Evolutionary conservation across 352 stramenopile species (phyloP).

Genomic region (Phytophthora hibernalis): DNA sequence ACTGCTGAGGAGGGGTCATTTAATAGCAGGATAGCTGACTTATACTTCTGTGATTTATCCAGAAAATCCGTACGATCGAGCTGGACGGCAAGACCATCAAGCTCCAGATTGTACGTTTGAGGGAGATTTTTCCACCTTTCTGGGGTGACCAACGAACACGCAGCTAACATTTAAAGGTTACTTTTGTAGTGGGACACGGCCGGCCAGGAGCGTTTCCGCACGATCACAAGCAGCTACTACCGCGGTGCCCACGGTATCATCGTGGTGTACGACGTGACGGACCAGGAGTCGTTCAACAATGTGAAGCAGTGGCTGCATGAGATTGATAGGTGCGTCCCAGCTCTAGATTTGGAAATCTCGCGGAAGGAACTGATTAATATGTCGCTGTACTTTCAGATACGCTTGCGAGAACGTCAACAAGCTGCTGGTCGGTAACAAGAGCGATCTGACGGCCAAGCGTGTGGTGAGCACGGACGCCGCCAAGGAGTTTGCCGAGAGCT

Average conservation of each 20-base stretch:
- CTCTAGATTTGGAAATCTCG: not conserved
- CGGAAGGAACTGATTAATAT: slow-evolving; percentile 7
- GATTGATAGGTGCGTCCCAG: slow-evolving; percentile 68
- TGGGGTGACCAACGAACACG: not conserved
- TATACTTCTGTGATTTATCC: slow-evolving; percentile 20
- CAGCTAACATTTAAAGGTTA: slow-evolving; percentile 23
- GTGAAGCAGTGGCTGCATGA: slow-evolving; percentile 99
- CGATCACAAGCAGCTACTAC: slow-evolving; percentile 99
- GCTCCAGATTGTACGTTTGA: slow-evolving; percentile 96
- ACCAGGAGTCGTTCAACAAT: slow-evolving; percentile 97
- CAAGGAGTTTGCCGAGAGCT: slow-evolving; percentile 90
- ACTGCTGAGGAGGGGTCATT: not conserved
- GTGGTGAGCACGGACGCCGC: slow-evolving; percentile 95
- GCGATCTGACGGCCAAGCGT: slow-evolving; percentile 94
- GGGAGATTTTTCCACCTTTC: not conserved
- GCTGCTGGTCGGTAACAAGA: slow-evolving; percentile 99
- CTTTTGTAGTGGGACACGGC: slow-evolving; percentile 97
- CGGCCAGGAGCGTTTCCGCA: slow-evolving; percentile 99
- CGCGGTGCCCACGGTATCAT: slow-evolving; percentile 99
- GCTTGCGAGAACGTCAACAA: slow-evolving; percentile 97
- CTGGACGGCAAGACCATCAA: slow-evolving; percentile 99
- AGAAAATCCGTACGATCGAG: slow-evolving; percentile 99
- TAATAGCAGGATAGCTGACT: slow-evolving; percentile 25
- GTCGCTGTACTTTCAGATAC: slow-evolving; percentile 75
- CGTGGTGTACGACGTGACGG: slow-evolving; percentile 99